These are phyloP conservation scores for Petunia hybrid DNA, from an alignment of 305 asterid species.

Conservation along the genomic window DNA sequence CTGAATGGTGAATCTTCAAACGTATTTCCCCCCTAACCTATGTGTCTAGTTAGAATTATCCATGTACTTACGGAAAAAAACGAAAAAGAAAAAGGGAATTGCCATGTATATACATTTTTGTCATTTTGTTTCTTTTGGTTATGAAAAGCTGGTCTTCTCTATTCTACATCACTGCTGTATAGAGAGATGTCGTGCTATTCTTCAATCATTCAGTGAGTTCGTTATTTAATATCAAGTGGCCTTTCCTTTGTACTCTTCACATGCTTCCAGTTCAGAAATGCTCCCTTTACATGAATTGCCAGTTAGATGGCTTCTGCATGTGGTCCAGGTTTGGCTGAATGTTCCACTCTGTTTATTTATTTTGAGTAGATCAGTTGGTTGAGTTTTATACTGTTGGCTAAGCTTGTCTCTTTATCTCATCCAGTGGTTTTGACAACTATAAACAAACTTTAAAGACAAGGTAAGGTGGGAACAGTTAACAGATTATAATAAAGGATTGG, in stretches of 20 bases:
- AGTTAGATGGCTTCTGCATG: background rate
- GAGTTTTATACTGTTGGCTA: background rate
- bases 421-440: background rate
- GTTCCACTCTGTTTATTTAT: background rate
- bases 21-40: background rate
- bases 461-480: background rate
- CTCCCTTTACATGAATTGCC: background rate
- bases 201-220: background rate
- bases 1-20: background rate
- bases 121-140: background rate
- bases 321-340: background rate
- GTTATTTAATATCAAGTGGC: background rate
- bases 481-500: too few relatives aligned
- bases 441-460: background rate
- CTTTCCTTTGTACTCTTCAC: background rate
- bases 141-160: background rate
- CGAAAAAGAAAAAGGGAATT: background rate
- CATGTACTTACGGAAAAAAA: background rate
- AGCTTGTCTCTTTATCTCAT: background rate
- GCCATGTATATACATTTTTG: background rate
- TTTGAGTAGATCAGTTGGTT: background rate
- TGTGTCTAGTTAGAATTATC: background rate
- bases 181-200: background rate
- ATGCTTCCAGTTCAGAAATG: constrained; percentile 2
- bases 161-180: background rate